Evolutionary conservation across 805 yeast genomes (phyloP), one percentile per base, ranked within the genome.

Genomic region (Sporopachydermia quercuum): DNA sequence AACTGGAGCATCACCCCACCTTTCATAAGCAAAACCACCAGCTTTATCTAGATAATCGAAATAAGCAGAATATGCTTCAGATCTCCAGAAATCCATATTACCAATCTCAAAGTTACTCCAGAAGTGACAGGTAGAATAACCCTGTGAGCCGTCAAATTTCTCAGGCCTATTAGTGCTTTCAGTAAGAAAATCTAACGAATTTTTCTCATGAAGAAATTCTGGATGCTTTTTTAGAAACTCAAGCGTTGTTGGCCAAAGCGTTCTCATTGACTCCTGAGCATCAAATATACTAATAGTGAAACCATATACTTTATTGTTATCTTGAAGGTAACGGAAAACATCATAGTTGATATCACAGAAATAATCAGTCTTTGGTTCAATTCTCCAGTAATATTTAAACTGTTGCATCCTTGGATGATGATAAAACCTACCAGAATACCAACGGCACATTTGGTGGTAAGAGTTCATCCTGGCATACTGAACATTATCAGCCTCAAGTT

Each of bases 1-100:
- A 1, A 84, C 91, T 0, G 94, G 94, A 0, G 94, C 94, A 61
- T 84, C 95, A 2, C 94, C 94, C 94, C 94, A 84, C 42, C 94
- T 60, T 55, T 86, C 95, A 50, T 85, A 85, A 55, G 82, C 85
- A 51, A 84, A 84, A 3, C 89, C 89, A 15, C 93, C 91, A 1
- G 76, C 57, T 3, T 64, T 44, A 42, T 84, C 94, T 34, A 85
- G 58, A 49, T 64, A 60, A 19, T 77, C 60, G 50, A 78, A 72
- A 74, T 80, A 84, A 8, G 59, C 57, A 33, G 65, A 61, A 52
- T 84, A 85, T 1, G 85, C 73, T 40, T 79, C 76, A 16, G 69
- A 60, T 39, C 94, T 61, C 58, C 65, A 79, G 49, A 85, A 85
- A 47, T 85, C 89, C 80, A 85, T 69, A 49, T 81, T 77, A 8